Evolutionary conservation across 352 stramenopile genomes (phyloP), one percentile per base, ranked within the genome.

Genomic region (Phytophthora tentaculata): DNA sequence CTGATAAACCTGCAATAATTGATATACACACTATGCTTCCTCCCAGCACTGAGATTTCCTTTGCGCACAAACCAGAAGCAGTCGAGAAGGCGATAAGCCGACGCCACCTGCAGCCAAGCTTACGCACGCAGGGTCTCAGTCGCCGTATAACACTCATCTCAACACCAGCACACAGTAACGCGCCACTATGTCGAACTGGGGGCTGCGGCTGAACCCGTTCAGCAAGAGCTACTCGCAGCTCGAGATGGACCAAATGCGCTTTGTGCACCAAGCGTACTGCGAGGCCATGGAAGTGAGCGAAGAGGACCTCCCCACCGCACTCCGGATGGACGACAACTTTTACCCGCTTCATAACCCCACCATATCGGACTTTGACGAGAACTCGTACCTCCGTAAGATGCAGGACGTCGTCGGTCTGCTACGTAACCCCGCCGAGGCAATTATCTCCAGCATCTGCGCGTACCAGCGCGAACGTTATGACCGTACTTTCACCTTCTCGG

Each of bases 321-420:
- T 95, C 47, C 90, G 92, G 68, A 94, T 95, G 85, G 85, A 95
- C 70, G 87, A 95, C 56, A 81, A 75, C 61, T 95, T 91, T 57
- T 91, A 92, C 63, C 85, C 87, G 37, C 70, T 83, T 2, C 90
- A 92, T 67, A 84, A 85, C 56, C 87, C 87, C 17, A 86, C 81
- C 12, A 81, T 89, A 56, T 84, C 82, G 28, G 87, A 95, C 60
- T 95, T 95, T 67, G 85, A 94, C 67, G 85, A 95, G 70, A 89
- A 95, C 64, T 92, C 87, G 66, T 95, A 92, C 71, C 77, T 95
- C 61, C 85, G 87, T 59, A 95, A 94, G 79, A 95, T 95, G 85
- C 85, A 93, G 71, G 85, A 94, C 72, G 85, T 91, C 20, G 83
- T 92, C 7, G 87, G 87, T 0, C 55, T 95, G 48, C 73, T 95